Evolutionary conservation across 805 yeast genomes (phyloP), one percentile per base, ranked within the genome.

Genomic region (Jamesozyma hellenica): DNA sequence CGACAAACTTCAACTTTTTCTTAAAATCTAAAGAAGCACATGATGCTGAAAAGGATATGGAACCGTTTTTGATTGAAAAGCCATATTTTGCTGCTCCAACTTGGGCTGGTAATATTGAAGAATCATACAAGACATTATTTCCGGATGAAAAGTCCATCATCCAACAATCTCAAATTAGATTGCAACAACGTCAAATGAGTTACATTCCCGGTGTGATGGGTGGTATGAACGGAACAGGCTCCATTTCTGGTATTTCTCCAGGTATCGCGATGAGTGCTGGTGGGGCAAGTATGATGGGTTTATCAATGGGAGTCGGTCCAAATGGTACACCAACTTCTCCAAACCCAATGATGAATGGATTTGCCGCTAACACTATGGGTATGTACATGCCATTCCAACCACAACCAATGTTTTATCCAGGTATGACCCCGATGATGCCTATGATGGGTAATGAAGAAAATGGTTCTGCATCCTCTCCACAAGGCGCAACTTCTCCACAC

Each of bases 81-180:
- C 77, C 92, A 6, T 84, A 72, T 56, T 67, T 68, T 31, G 79
- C 90, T 0, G 79, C 84, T 9, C 94, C 94, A 38, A 79, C 88
- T 0, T 83, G 94, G 94, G 67, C 69, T 17, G 63, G 71, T 35
- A 75, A 77, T 2, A 59, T 71, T 18, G 82, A 75, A 33, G 77
- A 72, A 42, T 67, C 80, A 2, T 75, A 75, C 58, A 71, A 67
- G 40, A 60, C 65, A 14, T 56, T 73, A 30, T 76, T 77, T 60
- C 72, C 78, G 2, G 66, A 66, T 40, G 56, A 55, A 39, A 44
- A 50, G 23, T 45, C 54, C n/a, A 51, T 56, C 9, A 45, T 52
- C 28, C 59, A 55, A 40, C 48, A 48, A 32, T 50, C 61, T 14
- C 61, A 58, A 42, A 41, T 49, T 38, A 56, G 47, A 39, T 42